Conservation (phyloP, 1,284 basidiomycete species). For the Trichosporon sp. region DNA sequence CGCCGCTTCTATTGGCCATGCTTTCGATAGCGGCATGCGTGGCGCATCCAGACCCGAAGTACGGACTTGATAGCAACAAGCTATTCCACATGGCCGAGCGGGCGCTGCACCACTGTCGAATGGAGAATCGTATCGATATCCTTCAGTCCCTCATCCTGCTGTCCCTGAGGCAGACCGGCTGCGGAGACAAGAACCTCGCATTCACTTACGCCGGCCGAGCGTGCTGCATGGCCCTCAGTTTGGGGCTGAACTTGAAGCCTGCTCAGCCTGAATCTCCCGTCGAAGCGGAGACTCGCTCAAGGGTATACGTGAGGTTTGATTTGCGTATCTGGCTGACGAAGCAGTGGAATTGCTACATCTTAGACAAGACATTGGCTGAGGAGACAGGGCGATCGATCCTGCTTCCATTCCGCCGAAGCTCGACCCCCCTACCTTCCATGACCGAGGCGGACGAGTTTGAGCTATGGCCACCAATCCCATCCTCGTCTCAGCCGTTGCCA, state of each 20-base stretch:
- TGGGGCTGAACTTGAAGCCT: constrained; percentile 45
- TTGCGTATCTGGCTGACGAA: not conserved
- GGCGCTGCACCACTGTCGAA: constrained; percentile 25
- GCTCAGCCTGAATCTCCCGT: constrained; percentile 26
- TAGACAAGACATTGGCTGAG: constrained; percentile 48
- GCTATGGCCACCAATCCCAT: constrained; percentile 40
- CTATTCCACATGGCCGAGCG: constrained; percentile 47
- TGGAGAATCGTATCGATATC: constrained; percentile 32
- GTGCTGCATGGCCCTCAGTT: constrained; percentile 46
- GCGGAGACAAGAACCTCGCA: constrained; percentile 47
- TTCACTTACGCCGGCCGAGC: constrained; percentile 47
- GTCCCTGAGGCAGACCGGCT: constrained; percentile 49
- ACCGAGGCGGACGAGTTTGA: constrained; percentile 48
- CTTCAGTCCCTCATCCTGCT: constrained; percentile 47
- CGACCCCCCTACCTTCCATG: constrained; percentile 45
- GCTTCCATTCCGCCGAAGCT: constrained; percentile 43
- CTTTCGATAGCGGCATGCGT: constrained; percentile 39
- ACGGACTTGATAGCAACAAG: constrained; percentile 52
- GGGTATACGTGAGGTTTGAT: constrained; percentile 30
- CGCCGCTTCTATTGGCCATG: constrained; percentile 38
- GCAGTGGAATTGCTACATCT: constrained; percentile 47
- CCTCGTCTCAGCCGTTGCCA: constrained; percentile 22
- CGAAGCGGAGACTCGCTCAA: constrained; percentile 32
- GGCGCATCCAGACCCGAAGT: constrained; percentile 14
- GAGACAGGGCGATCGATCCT: constrained; percentile 49